These are phyloP conservation scores for Lindgomyces ingoldianus DNA, from an alignment of 495 filamentous ascomycete species.

Conservation along the genomic window DNA sequence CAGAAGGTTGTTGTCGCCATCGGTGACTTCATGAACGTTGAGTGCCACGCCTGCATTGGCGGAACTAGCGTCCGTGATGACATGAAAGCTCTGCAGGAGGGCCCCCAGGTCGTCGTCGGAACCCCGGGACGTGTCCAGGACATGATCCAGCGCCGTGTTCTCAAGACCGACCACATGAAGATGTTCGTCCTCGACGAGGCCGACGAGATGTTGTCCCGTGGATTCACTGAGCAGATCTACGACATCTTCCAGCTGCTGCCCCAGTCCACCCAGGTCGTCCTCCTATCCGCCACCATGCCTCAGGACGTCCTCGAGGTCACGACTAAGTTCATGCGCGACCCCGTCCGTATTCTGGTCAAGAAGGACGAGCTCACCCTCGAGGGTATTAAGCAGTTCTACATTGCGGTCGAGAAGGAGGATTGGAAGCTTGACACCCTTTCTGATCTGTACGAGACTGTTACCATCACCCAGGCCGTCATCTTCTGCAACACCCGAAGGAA, in stretches of 20 bases:
- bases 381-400: conserved; percentile 99
- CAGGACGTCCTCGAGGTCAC: conserved; percentile 99
- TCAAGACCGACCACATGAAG: conserved; percentile 96
- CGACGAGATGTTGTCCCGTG: conserved; percentile 97
- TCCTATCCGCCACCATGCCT: conserved; percentile 96
- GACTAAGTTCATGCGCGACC: conserved; percentile 99
- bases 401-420: conserved; percentile 99
- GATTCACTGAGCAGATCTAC: conserved; percentile 99
- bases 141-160: conserved; percentile 96
- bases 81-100: conserved; percentile 93
- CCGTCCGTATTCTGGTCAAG: conserved; percentile 98
- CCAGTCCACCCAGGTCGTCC: conserved; percentile 94
- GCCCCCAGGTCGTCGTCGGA: conserved; percentile 94
- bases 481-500: conserved; percentile 99
- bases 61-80: conserved; percentile 97
- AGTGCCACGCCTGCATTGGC: conserved; percentile 99
- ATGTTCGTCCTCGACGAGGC: conserved; percentile 99
- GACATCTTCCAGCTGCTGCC: conserved; percentile 98
- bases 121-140: conserved; percentile 97
- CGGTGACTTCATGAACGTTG: conserved; percentile 98
- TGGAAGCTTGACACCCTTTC: conserved; percentile 99
- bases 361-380: conserved; percentile 98
- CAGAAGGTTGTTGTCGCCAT: conserved; percentile 98
- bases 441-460: conserved; percentile 98
- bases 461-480: conserved; percentile 98